Conservation (phyloP, 1,139 yeast species). For the Yamadazyma taylorii region DNA sequence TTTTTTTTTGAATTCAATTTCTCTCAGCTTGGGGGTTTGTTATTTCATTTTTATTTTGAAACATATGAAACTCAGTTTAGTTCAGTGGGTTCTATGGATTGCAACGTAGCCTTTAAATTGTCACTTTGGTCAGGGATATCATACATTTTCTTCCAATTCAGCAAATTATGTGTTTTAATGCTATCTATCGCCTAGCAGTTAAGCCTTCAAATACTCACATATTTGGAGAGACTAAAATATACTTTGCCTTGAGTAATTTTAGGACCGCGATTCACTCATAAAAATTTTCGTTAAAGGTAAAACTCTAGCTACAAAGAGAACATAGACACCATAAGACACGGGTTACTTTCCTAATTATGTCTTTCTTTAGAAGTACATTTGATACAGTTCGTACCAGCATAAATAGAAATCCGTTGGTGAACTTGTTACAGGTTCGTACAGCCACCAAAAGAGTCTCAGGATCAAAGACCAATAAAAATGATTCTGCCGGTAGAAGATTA, state of each 20-base stretch:
- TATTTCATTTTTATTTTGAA: too few species aligned
- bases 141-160: neutral
- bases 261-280: neutral
- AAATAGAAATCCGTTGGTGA: neutral
- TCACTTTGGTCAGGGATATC: too few species aligned
- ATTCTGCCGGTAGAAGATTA: constrained; percentile 91
- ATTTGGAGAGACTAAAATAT: too few species aligned
- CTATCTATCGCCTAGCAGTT: too few species aligned
- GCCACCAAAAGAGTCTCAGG: constrained; percentile 96
- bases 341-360: constrained; percentile 4
- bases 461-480: constrained; percentile 88
- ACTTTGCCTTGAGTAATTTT: neutral
- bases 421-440: constrained; percentile 54
- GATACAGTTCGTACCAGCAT: constrained; percentile 1
- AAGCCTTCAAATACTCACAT: too few species aligned
- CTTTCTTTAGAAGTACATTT: constrained; percentile 6
- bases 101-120: too few species aligned
- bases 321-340: neutral
- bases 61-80: too few species aligned
- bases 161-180: neutral
- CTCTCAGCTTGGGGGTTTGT: neutral
- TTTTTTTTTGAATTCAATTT: too few species aligned
- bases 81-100: too few species aligned
- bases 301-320: neutral
- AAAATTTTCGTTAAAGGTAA: neutral